These are phyloP conservation scores for Jackrogersella minutella DNA, from an alignment of 495 filamentous ascomycete genomes.

Conservation along the genomic window DNA sequence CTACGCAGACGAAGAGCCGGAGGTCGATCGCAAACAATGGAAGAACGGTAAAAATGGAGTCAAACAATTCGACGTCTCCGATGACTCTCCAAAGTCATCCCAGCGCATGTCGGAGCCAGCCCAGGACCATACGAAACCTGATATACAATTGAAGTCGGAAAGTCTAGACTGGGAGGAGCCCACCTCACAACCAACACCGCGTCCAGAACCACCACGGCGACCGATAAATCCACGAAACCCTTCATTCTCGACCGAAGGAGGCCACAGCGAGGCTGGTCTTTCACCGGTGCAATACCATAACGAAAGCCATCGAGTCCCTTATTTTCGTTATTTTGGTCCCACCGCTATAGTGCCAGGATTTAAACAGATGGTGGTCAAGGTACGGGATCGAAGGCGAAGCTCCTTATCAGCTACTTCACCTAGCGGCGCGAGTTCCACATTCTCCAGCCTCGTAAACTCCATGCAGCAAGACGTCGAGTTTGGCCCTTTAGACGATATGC, in stretches of 20 bases:
- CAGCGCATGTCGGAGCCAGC: conserved; percentile 35
- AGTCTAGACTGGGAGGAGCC: conserved; percentile 43
- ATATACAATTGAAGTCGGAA: conserved; percentile 40
- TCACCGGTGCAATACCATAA: conserved; percentile 53
- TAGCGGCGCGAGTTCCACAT: conserved; percentile 38
- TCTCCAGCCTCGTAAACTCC: conserved; percentile 39
- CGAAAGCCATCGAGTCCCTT: conserved; percentile 76
- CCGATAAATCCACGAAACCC: conserved; percentile 41
- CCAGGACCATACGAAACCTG: conserved; percentile 35
- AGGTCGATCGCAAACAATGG: conserved; percentile 47
- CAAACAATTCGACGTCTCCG: conserved; percentile 29
- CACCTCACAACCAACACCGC: conserved; percentile 42
- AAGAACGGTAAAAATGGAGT: conserved; percentile 35
- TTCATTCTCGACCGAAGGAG: conserved; percentile 53
- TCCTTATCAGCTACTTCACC: conserved; percentile 56
- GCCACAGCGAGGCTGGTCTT: conserved; percentile 51
- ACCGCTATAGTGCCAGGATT: conserved; percentile 92
- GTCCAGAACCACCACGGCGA: conserved; percentile 35
- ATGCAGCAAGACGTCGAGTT: conserved; percentile 53
- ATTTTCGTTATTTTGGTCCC: conserved; percentile 87
- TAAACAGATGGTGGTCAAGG: conserved; percentile 88
- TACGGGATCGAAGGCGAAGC: conserved; percentile 60
- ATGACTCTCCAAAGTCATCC: conserved; percentile 32
- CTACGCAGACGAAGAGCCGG: conserved; percentile 46
- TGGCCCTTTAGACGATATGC: conserved; percentile 71